phyloP scores from a whole-genome alignment of 257 asterid species.

The Avicennia marina region DNA sequence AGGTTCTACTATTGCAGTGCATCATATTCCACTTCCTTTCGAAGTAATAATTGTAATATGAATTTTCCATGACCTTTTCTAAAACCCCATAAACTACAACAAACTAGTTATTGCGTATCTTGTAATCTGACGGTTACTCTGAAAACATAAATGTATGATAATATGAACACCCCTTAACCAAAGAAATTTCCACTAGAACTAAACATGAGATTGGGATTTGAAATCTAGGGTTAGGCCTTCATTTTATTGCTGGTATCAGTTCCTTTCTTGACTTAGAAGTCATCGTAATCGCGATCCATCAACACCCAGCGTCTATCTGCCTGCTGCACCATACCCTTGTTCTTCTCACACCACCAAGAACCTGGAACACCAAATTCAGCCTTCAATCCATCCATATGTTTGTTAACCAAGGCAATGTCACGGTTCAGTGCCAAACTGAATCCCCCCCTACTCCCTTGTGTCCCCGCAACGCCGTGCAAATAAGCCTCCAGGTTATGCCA shows the following conservation, averaged over 20 bases:
- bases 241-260: background rate
- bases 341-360: slow-evolving; percentile 59
- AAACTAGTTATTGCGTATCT: too few relatives aligned
- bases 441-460: slow-evolving; percentile 44
- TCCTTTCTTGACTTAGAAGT: slow-evolving; percentile 6
- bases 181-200: too few relatives aligned
- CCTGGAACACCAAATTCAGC: slow-evolving; percentile 51
- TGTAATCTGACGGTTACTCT: too few relatives aligned
- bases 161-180: too few relatives aligned
- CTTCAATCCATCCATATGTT: slow-evolving; percentile 41
- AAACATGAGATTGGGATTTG: background rate
- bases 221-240: too few relatives aligned
- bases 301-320: slow-evolving; percentile 74
- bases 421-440: slow-evolving; percentile 51
- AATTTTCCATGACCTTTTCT: too few relatives aligned
- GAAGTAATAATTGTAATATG: too few relatives aligned
- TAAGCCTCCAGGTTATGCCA: slow-evolving; percentile 66
- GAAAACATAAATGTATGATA: too few relatives aligned
- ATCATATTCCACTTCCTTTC: too few relatives aligned
- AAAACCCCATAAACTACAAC: too few relatives aligned
- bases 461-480: slow-evolving; percentile 84
- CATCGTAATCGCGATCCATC: slow-evolving; percentile 42
- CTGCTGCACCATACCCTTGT: slow-evolving; percentile 79
- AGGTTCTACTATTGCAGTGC: too few relatives aligned
- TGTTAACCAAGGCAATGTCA: slow-evolving; percentile 56